phyloP scores from a whole-genome alignment of 139 green algal species.

The Picochlorum sp. region DNA sequence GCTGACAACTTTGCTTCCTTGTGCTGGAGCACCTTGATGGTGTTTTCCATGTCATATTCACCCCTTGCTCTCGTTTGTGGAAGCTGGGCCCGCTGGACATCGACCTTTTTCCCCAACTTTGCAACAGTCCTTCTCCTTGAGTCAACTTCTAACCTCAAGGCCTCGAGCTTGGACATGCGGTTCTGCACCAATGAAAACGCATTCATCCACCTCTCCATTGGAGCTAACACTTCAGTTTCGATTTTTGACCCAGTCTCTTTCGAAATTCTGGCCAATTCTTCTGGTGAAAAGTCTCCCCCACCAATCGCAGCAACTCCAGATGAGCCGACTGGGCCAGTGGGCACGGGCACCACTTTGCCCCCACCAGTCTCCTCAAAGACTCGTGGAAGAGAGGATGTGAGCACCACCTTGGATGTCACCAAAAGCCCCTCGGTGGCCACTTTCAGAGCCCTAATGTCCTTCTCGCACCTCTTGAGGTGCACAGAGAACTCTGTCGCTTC shows the following conservation, averaged over 20 bases:
- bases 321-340: constrained; percentile 10
- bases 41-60: constrained; percentile 63
- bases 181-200: constrained; percentile 56
- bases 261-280: constrained; percentile 50
- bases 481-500: constrained; percentile 70
- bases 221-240: constrained; percentile 69
- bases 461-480: constrained; percentile 63
- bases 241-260: constrained; percentile 57
- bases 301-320: constrained; percentile 43
- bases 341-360: constrained; percentile 53
- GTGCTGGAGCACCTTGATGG: constrained; percentile 53
- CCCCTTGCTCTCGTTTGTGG: constrained; percentile 43
- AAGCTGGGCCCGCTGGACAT: constrained; percentile 39
- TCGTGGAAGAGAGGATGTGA: constrained; percentile 57
- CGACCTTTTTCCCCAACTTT: constrained; percentile 40
- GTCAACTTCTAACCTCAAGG: constrained; percentile 73
- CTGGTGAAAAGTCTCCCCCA: constrained; percentile 51
- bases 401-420: constrained; percentile 42
- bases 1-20: constrained; percentile 73
- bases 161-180: constrained; percentile 69
- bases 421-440: constrained; percentile 60
- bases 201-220: constrained; percentile 66
- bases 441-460: constrained; percentile 65
- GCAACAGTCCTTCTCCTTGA: constrained; percentile 70
- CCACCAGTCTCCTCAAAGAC: constrained; percentile 66